Evolutionary conservation across 345 rosid genomes (phyloP).

Genomic region (Citrus maxima): DNA sequence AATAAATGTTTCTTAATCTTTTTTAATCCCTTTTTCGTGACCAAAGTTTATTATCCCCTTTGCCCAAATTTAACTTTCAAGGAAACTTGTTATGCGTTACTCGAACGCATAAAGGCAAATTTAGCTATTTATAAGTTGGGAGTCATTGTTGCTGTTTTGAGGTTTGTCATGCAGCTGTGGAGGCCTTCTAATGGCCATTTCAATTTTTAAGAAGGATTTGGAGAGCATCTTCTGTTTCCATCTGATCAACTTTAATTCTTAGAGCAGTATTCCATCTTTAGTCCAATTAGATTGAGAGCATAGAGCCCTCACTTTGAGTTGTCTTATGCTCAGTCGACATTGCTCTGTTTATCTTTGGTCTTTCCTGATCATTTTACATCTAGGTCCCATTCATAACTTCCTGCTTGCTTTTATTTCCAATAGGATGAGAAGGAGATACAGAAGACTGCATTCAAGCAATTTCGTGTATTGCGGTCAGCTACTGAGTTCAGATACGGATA

Average conservation of each 20-base stretch:
- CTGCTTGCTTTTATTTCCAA: constrained; percentile 7
- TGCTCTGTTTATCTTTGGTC: background rate
- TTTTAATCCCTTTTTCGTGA: too few species aligned
- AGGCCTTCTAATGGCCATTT: background rate
- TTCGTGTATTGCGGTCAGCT: constrained; percentile 61
- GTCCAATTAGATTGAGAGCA: background rate
- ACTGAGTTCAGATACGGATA: constrained; percentile 92
- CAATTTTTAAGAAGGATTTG: background rate
- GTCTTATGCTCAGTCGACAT: background rate
- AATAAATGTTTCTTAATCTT: background rate
- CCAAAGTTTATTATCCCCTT: background rate
- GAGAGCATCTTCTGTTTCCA: background rate
- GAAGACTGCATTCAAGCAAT: constrained; percentile 78
- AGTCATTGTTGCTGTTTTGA: background rate
- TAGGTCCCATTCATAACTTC: constrained; percentile 8
- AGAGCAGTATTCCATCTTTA: background rate
- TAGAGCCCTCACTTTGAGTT: background rate
- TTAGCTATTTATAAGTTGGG: background rate
- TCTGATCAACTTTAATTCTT: background rate
- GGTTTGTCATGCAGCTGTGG: background rate
- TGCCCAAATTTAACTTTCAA: background rate
- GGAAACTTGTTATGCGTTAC: background rate
- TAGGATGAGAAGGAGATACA: constrained; percentile 95
- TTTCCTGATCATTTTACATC: constrained; percentile 7
- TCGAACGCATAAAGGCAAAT: background rate